phyloP scores from a whole-genome alignment of 257 asterid species.

The Euphrasia confusa region DNA sequence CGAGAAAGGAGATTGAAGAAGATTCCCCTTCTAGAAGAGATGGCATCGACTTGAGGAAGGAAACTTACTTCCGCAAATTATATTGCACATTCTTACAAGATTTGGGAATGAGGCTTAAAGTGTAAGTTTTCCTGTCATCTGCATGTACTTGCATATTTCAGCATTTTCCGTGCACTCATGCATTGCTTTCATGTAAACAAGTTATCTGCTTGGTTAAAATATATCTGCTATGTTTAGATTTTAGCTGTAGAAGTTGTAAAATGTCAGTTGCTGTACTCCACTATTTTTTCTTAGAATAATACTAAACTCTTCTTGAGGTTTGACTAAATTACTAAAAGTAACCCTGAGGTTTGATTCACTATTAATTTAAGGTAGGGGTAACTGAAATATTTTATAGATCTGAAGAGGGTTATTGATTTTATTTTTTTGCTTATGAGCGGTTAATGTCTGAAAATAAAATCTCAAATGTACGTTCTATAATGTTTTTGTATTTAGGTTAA shows the following conservation, averaged over 20 bases:
- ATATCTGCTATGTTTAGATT: not conserved
- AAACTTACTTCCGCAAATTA: slow-evolving; percentile 75
- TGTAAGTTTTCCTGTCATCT: slow-evolving; percentile 44
- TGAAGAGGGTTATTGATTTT: not conserved
- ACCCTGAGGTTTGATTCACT: not conserved
- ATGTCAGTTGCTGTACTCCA: slow-evolving; percentile 12
- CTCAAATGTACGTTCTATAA: not conserved
- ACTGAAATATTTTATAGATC: not conserved
- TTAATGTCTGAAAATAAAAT: not conserved
- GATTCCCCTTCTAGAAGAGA: slow-evolving; percentile 75
- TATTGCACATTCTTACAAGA: slow-evolving; percentile 84
- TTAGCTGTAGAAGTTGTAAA: slow-evolving; percentile 14
- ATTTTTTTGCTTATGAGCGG: not conserved
- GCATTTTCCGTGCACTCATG: not conserved
- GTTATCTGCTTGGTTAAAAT: not conserved
- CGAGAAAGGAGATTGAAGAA: slow-evolving; percentile 86
- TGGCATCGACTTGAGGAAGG: slow-evolving; percentile 85
- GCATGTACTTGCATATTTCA: not conserved
- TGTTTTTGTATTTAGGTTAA: not conserved
- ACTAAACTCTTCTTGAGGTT: not conserved
- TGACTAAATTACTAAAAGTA: not conserved
- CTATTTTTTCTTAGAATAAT: not conserved
- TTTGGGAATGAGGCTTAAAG: slow-evolving; percentile 91
- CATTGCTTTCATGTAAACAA: not conserved
- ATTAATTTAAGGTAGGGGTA: not conserved